Evolutionary conservation across 108 stramenopile genomes (phyloP).

Genomic region (Pseudonitzschia multiseries): DNA sequence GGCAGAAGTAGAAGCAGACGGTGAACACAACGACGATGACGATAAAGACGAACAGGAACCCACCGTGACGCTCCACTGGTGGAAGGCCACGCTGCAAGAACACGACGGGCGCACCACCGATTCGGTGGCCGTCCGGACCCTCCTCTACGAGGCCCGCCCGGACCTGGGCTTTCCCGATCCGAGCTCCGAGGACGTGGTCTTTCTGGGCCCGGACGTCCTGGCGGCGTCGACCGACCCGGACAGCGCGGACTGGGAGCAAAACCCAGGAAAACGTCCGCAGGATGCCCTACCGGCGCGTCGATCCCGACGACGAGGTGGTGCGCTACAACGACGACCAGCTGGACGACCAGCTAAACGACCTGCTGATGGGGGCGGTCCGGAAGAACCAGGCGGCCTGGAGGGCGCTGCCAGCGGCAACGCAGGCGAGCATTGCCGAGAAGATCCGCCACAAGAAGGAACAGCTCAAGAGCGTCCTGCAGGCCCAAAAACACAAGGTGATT

Average conservation of each 20-base stretch:
- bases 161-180: slow-evolving; percentile 56
- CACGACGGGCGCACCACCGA: slow-evolving; percentile 50
- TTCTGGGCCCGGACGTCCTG: slow-evolving; percentile 40
- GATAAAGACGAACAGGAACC: slow-evolving; percentile 18
- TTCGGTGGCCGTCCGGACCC: slow-evolving; percentile 40
- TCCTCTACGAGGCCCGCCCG: slow-evolving; percentile 49
- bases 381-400: slow-evolving; percentile 37
- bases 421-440: slow-evolving; percentile 44
- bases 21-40: not conserved
- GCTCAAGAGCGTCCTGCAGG: slow-evolving; percentile 24
- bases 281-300: slow-evolving; percentile 12
- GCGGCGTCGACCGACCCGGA: slow-evolving; percentile 22
- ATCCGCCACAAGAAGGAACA: slow-evolving; percentile 43
- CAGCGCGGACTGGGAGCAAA: not conserved
- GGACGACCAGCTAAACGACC: slow-evolving; percentile 42
- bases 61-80: slow-evolving; percentile 40
- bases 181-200: slow-evolving; percentile 58
- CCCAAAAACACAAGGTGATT: slow-evolving; percentile 25
- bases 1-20: no score
- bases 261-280: not conserved
- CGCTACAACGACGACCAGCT: slow-evolving; percentile 33
- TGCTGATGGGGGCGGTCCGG: slow-evolving; percentile 30
- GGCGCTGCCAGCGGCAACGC: slow-evolving; percentile 30
- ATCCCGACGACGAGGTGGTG: not conserved
- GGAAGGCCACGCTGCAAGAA: slow-evolving; percentile 50